phyloP scores from a whole-genome alignment of 352 stramenopile species.

The Aphanomyces stellatus region DNA sequence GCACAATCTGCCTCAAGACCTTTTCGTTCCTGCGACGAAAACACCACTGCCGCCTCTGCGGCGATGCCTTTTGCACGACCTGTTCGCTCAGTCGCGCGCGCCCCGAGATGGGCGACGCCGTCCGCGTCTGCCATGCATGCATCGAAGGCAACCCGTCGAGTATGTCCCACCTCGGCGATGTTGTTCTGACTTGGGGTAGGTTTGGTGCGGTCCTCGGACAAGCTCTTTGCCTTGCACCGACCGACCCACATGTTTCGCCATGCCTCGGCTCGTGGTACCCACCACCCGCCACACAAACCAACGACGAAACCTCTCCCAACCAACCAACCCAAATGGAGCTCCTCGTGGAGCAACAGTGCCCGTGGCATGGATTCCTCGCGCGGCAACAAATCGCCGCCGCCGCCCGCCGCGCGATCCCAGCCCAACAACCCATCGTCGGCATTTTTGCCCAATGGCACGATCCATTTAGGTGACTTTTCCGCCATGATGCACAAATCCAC shows the following conservation, averaged over 20 bases:
- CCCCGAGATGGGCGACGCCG: slow-evolving; percentile 10
- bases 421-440: background rate
- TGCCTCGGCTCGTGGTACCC: background rate
- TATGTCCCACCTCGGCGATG: background rate
- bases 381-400: background rate
- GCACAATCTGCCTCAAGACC: slow-evolving; percentile 39
- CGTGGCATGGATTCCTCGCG: background rate
- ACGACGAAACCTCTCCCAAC: too few relatives aligned
- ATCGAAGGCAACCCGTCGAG: slow-evolving; percentile 16
- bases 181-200: background rate
- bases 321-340: background rate
- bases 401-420: background rate
- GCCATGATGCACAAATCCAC: too few relatives aligned
- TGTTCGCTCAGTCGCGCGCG: slow-evolving; percentile 30
- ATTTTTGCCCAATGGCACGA: background rate
- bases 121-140: slow-evolving; percentile 10
- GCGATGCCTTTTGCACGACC: slow-evolving; percentile 64
- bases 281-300: too few relatives aligned
- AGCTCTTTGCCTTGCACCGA: slow-evolving; percentile 4
- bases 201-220: slow-evolving; percentile 16
- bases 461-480: background rate
- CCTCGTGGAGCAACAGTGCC: background rate
- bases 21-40: slow-evolving; percentile 64
- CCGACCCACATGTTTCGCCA: background rate
- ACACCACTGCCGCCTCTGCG: slow-evolving; percentile 77